These are phyloP conservation scores for Diplotaxis tenuifolia DNA, from an alignment of 345 rosid species.

Conservation along the genomic window DNA sequence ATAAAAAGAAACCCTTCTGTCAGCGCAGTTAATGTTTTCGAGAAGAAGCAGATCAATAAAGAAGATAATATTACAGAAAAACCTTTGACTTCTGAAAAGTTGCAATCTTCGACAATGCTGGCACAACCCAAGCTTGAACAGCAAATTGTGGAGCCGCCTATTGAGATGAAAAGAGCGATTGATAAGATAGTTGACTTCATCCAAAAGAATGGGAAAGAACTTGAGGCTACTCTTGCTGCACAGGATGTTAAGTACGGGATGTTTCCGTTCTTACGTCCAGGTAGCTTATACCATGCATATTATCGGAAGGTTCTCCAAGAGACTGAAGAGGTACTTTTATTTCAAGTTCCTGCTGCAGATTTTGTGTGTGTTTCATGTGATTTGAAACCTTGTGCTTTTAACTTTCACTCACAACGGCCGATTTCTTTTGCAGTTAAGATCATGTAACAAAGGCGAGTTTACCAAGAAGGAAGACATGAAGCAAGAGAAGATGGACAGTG, in stretches of 20 bases:
- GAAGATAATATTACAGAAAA: constrained; percentile 38
- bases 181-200: constrained; percentile 95
- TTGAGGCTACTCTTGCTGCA: constrained; percentile 78
- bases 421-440: constrained; percentile 52
- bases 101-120: constrained; percentile 38
- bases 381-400: constrained; percentile 4
- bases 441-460: constrained; percentile 39
- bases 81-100: constrained; percentile 37
- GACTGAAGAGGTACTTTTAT: constrained; percentile 62
- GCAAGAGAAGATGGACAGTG: constrained; percentile 46
- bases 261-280: constrained; percentile 79
- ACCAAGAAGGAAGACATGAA: constrained; percentile 46
- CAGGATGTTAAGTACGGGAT: constrained; percentile 81
- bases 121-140: constrained; percentile 44
- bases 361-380: constrained; percentile 1
- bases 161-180: constrained; percentile 73
- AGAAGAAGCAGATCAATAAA: constrained; percentile 42
- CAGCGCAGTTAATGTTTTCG: constrained; percentile 46
- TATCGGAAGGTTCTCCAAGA: constrained; percentile 63
- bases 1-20: constrained; percentile 54
- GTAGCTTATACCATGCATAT: constrained; percentile 64
- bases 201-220: constrained; percentile 71
- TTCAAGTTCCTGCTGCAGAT: neutral
- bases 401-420: neutral
- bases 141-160: constrained; percentile 74